Percentiles rank a stretch among this genome's conserved stretches.
phyloP scores from a whole-genome alignment of 2,329 filamentous ascomycete species.

The Ophiostoma angusticollis region DNA sequence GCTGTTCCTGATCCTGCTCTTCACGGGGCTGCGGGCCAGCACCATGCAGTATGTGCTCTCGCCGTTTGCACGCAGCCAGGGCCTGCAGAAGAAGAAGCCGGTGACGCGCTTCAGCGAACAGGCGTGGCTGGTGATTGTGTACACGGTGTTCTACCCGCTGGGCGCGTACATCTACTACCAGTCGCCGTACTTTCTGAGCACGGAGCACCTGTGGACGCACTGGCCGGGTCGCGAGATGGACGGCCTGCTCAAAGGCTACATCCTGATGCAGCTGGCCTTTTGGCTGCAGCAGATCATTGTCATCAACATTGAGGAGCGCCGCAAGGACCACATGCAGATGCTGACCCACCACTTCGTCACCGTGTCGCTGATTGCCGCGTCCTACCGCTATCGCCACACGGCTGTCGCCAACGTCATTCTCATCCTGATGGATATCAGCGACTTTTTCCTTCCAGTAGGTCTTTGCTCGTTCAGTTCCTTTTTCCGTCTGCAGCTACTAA shows the following conservation, averaged over 20 bases:
- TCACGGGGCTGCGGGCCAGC: slow-evolving; percentile 74
- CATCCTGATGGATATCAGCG: slow-evolving; percentile 86
- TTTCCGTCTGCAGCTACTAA: slow-evolving; percentile 9
- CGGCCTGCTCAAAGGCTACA: slow-evolving; percentile 73
- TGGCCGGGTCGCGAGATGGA: slow-evolving; percentile 71
- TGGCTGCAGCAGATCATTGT: slow-evolving; percentile 92
- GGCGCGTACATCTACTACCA: slow-evolving; percentile 76
- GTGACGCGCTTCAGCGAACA: slow-evolving; percentile 84
- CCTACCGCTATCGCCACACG: slow-evolving; percentile 78
- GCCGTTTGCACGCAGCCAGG: slow-evolving; percentile 59
- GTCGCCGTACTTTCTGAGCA: slow-evolving; percentile 66
- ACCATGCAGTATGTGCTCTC: slow-evolving; percentile 78
- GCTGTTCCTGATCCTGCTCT: slow-evolving; percentile 64
- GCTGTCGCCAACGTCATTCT: slow-evolving; percentile 82
- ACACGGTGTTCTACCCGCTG: slow-evolving; percentile 65
- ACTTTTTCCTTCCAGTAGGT: slow-evolving; percentile 72
- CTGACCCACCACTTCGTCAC: slow-evolving; percentile 90
- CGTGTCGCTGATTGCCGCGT: slow-evolving; percentile 62
- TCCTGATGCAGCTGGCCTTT: slow-evolving; percentile 80
- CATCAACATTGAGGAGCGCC: slow-evolving; percentile 83
- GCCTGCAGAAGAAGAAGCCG: slow-evolving; percentile 64
- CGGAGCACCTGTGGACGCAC: slow-evolving; percentile 66
- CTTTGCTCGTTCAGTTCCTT: not conserved
- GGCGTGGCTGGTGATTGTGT: slow-evolving; percentile 81
- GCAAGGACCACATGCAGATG: slow-evolving; percentile 96